Evolutionary conservation across 805 yeast genomes (phyloP), one percentile per base, ranked within the genome.

Genomic region (Teunomyces aglyptinius): DNA sequence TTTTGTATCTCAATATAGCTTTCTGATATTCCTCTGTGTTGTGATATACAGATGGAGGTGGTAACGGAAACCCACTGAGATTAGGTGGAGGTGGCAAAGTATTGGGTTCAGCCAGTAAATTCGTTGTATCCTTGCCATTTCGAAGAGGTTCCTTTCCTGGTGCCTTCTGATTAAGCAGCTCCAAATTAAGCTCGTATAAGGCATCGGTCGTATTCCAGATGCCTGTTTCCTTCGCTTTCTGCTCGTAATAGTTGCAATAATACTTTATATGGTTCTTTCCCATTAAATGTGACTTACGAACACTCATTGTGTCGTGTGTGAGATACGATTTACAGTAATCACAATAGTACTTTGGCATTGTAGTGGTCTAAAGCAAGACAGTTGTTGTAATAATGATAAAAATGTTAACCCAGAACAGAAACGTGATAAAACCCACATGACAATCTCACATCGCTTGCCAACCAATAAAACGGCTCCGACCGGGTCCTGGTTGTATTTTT

Each of bases 261-360:
- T 78, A 73, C 49, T 78, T 76, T 36, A 86, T 71, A 64, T 89
- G 97, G 63, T 86, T 84, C 55, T 79, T 81, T 7, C 97, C 97
- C 33, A 77, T 70, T 35, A 86, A 63, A 64, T 89, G 97, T 35
- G 89, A 82, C 58, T 85, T 84, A 18, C 96, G 68, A 45, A 89
- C 96, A 67, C 94, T 85, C 56, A 81, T 71, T n/a, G 94, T 85
- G 64, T 89, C 96, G 61, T 89, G 96, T 1, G 96, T 89, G 48
- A 90, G 69, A 56, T 85, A 85, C 15, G 89, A 81, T 59, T 82
- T 82, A 62, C 96, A 89, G 61, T 89, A 89, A 55, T 86, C 94
- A 65, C 96, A 89, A 67, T 84, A 86, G 63, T 83, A 86, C 52
- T 83, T 78, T 2, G 82, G 85, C 90, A 85, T 82, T 34, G 18